phyloP scores from a whole-genome alignment of 2,329 filamentous ascomycete species.

The Byssoonygena ceratinophila region DNA sequence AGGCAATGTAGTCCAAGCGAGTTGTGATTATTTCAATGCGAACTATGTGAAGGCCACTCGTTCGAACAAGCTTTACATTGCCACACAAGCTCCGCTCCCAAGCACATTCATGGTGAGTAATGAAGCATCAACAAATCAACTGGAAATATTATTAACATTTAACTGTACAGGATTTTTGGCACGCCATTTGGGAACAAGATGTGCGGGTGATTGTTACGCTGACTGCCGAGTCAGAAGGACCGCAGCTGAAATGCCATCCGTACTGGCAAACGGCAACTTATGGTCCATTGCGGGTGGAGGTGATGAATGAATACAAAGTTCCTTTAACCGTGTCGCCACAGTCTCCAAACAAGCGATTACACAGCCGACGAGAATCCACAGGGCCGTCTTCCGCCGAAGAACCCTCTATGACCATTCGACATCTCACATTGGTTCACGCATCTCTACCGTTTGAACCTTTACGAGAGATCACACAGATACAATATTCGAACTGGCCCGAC shows the following conservation, averaged over 20 bases:
- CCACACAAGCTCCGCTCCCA: constrained; percentile 85
- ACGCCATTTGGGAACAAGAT: constrained; percentile 92
- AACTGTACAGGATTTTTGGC: constrained; percentile 76
- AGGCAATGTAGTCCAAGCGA: constrained; percentile 52
- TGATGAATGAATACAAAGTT: constrained; percentile 70
- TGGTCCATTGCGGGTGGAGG: constrained; percentile 63
- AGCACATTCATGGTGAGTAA: constrained; percentile 72
- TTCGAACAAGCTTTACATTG: constrained; percentile 89
- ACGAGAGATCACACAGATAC: constrained; percentile 85
- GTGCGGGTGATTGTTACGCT: constrained; percentile 92
- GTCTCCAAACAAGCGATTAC: constrained; percentile 35
- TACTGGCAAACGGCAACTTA: constrained; percentile 81
- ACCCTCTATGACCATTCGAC: constrained; percentile 72
- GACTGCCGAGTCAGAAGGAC: constrained; percentile 85
- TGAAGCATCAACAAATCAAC: neutral
- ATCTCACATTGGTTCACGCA: constrained; percentile 71
- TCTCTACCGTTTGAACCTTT: constrained; percentile 71
- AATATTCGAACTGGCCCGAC: constrained; percentile 95
- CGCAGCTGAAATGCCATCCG: constrained; percentile 85
- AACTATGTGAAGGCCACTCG: constrained; percentile 70
- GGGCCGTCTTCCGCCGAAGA: constrained; percentile 21
- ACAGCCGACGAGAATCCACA: constrained; percentile 9
- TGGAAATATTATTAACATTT: constrained; percentile 21
- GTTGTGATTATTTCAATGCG: constrained; percentile 92
- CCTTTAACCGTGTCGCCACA: constrained; percentile 50